These are phyloP conservation scores for Mortierella sp. DNA, from an alignment of 371 early-diverging fungal species.

Conservation along the genomic window DNA sequence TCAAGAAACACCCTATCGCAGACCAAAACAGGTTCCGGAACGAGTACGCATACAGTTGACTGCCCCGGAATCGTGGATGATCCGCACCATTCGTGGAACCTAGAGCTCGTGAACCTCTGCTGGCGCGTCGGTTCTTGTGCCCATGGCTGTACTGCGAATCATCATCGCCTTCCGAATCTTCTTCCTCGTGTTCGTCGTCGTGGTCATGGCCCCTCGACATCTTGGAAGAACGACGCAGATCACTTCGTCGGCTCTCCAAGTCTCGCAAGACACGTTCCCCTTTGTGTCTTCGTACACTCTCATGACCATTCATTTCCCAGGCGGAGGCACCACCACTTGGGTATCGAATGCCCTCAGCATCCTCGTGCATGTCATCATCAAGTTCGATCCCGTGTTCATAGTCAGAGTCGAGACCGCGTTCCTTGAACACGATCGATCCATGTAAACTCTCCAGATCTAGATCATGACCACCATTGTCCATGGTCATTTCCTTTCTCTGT, in stretches of 20 bases:
- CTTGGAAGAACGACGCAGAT: no score
- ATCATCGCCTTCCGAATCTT: neutral
- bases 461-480: constrained; percentile 25
- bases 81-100: constrained; percentile 48
- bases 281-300: no score
- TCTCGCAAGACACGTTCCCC: no score
- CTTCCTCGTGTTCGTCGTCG: neutral
- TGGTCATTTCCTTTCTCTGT: neutral
- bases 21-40: constrained; percentile 49
- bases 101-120: neutral
- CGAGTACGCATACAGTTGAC: constrained; percentile 38
- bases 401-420: neutral
- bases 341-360: neutral
- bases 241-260: no score
- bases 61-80: constrained; percentile 46
- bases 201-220: neutral
- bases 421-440: constrained; percentile 45
- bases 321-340: no score
- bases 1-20: constrained; percentile 30
- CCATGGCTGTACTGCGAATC: neutral
- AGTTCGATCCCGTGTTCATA: neutral
- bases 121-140: neutral
- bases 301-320: no score
- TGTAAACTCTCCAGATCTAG: constrained; percentile 49
- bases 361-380: constrained; percentile 5